These are phyloP conservation scores for Paramecium biaurelia DNA, from an alignment of 73 alveolate species.

Conservation along the genomic window DNA sequence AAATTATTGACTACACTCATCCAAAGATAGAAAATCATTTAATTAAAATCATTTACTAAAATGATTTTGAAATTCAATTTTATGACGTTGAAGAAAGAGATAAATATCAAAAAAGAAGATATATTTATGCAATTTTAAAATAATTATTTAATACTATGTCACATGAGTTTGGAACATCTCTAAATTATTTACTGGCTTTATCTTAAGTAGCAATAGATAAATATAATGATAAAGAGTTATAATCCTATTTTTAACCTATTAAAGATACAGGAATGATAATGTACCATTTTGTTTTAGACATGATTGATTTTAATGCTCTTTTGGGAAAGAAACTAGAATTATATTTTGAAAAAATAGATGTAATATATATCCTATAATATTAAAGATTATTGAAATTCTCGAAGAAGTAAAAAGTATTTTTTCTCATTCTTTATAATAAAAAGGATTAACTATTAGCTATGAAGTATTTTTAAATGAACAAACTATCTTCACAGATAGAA, in stretches of 20 bases:
- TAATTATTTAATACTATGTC: neutral
- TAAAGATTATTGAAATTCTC: neutral
- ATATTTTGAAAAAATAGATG: neutral
- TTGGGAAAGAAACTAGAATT: constrained; percentile 28
- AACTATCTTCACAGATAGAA: neutral
- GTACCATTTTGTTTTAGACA: neutral
- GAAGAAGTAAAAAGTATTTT: neutral
- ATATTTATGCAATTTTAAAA: neutral
- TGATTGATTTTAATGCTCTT: constrained; percentile 28
- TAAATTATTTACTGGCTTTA: constrained; percentile 33
- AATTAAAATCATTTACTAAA: neutral
- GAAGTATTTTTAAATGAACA: neutral
- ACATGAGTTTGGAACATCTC: constrained; percentile 37
- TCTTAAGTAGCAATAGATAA: constrained; percentile 25
- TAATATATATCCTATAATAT: neutral
- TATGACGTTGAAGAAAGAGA: neutral
- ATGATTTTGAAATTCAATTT: neutral
- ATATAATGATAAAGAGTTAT: neutral
- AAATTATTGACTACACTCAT: neutral
- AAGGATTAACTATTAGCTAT: neutral
- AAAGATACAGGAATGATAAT: neutral
- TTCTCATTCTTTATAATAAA: neutral
- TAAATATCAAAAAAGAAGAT: neutral
- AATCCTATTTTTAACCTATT: constrained; percentile 15
- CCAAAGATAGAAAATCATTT: neutral